Conservation (phyloP, 345 rosid species). For the Sisymbrium irio region DNA sequence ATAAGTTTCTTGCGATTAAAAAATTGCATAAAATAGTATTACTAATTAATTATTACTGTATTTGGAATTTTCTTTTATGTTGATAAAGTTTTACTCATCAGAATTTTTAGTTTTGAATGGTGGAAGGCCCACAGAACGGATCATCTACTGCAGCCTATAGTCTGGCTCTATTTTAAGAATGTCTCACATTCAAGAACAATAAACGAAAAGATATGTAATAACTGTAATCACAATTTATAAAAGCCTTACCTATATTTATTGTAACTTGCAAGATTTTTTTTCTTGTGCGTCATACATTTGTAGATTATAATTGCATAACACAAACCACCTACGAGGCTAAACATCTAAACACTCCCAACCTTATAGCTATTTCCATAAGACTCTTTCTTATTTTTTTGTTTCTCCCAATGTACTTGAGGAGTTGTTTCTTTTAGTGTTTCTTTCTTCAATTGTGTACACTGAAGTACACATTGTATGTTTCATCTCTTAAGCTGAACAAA, state of each 20-base stretch:
- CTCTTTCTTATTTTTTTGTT: conserved; percentile 1
- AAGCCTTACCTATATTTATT: conserved; percentile 9
- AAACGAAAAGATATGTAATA: not conserved
- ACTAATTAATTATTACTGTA: not conserved
- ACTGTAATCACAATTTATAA: not conserved
- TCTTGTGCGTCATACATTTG: conserved; percentile 28
- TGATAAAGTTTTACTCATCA: not conserved
- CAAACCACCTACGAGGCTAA: conserved; percentile 24
- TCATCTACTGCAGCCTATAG: not conserved
- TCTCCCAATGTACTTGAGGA: not conserved
- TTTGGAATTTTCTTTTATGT: not conserved
- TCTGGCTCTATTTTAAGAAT: not conserved
- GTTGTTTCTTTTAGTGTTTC: not conserved
- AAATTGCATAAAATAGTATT: not conserved
- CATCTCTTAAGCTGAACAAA: conserved; percentile 70
- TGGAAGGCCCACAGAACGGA: not conserved
- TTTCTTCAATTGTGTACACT: conserved; percentile 42
- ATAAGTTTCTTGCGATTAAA: too few relatives aligned
- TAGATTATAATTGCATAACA: conserved; percentile 4
- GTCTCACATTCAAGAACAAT: not conserved
- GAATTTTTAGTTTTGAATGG: not conserved
- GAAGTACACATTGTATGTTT: conserved; percentile 77
- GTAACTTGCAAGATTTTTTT: conserved; percentile 15
- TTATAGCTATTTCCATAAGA: not conserved
- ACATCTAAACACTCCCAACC: conserved; percentile 20